A percentile compares a stretch with the other conserved stretches of the same genome.
These are phyloP conservation scores for Pseudocercospora eumusae DNA, from an alignment of 2,329 filamentous ascomycete genomes.

Conservation along the genomic window DNA sequence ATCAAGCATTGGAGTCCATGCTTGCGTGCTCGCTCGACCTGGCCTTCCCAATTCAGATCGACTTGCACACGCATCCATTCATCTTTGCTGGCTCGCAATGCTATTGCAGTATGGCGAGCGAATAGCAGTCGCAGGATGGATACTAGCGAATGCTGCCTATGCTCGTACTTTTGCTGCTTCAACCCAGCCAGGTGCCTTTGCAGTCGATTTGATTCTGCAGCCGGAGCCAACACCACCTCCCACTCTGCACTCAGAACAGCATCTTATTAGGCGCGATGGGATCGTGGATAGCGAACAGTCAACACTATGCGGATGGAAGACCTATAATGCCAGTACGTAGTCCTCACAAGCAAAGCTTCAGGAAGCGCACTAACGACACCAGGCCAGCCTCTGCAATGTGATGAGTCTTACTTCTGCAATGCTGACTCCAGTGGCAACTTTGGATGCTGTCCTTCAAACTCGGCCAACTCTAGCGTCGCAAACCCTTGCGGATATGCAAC, in stretches of 20 bases:
- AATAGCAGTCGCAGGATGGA: neutral
- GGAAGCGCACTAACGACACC: neutral
- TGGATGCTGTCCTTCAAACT: neutral
- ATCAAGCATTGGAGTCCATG: neutral
- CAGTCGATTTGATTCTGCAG: neutral
- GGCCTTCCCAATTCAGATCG: neutral
- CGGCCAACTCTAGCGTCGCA: neutral
- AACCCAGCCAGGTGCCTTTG: neutral
- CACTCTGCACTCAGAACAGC: neutral
- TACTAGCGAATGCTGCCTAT: neutral
- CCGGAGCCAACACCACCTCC: neutral
- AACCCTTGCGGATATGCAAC: neutral
- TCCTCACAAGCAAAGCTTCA: neutral
- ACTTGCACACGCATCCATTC: neutral
- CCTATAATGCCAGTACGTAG: neutral
- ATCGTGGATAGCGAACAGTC: neutral
- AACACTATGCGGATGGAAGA: neutral
- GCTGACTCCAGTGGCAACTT: neutral
- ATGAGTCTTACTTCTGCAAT: neutral
- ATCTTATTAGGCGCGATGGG: neutral
- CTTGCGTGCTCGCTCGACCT: neutral
- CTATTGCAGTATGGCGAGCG: neutral
- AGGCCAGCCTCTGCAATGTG: neutral
- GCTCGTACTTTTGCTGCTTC: neutral
- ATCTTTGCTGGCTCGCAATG: neutral